Evolutionary conservation across 768 basidiomycete genomes (phyloP).

Genomic region (Rhizopogon vinicolor): DNA sequence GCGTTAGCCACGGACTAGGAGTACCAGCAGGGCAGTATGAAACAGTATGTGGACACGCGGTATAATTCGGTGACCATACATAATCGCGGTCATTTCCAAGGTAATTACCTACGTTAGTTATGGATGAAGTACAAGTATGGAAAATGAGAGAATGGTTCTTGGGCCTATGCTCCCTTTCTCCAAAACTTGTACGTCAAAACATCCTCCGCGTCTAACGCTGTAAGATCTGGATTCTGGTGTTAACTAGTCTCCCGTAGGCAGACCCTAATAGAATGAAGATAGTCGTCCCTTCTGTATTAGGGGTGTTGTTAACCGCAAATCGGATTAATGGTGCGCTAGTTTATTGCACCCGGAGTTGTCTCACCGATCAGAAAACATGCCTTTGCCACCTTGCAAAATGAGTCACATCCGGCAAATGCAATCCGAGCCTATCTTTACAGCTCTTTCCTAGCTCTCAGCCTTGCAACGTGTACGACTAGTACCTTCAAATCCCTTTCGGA

Average conservation of each 20-base stretch:
- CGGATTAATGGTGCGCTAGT: too few relatives aligned
- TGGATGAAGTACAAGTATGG: background rate
- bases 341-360: background rate
- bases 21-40: too few relatives aligned
- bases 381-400: slow-evolving; percentile 21
- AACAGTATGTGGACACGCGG: background rate
- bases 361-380: slow-evolving; percentile 25
- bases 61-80: background rate
- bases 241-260: too few relatives aligned
- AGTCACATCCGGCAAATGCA: slow-evolving; percentile 4
- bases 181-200: background rate
- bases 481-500: slow-evolving; percentile 3
- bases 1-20: background rate
- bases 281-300: too few relatives aligned
- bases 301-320: too few relatives aligned
- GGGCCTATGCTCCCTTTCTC: background rate
- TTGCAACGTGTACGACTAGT: background rate
- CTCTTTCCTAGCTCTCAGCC: background rate
- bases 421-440: slow-evolving; percentile 7
- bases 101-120: background rate
- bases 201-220: background rate
- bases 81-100: background rate
- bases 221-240: too few relatives aligned
- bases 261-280: too few relatives aligned
- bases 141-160: too few relatives aligned